Evolutionary conservation across 1,139 yeast species (phyloP).

Genomic region (Lodderomyces pseudojiufengensis): DNA sequence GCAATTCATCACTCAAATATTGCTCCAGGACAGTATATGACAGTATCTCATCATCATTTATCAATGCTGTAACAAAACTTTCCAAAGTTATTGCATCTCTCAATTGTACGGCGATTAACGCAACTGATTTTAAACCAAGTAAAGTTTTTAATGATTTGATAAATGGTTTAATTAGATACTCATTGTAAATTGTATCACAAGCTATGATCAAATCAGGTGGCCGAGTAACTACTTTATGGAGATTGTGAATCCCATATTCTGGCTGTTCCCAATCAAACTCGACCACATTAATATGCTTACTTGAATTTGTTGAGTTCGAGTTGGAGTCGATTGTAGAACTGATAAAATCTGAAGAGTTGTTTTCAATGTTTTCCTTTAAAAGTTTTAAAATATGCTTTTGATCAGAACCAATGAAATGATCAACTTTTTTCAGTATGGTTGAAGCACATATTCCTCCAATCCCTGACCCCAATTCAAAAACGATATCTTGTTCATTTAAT

Average conservation of each 20-base stretch:
- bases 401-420: conserved; percentile 55
- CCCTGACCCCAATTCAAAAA: conserved; percentile 69
- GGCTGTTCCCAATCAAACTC: conserved; percentile 67
- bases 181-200: conserved; percentile 71
- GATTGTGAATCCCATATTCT: conserved; percentile 28
- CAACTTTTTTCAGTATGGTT: conserved; percentile 35
- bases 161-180: conserved; percentile 52
- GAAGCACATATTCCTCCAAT: conserved; percentile 54
- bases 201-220: conserved; percentile 52
- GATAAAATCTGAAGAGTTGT: conserved; percentile 24
- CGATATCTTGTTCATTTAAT: conserved; percentile 16
- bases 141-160: conserved; percentile 38
- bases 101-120: conserved; percentile 52
- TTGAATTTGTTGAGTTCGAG: neutral
- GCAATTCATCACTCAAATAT: conserved; percentile 26
- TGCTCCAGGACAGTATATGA: conserved; percentile 26
- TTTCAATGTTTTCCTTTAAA: conserved; percentile 40
- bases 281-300: conserved; percentile 26
- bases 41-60: conserved; percentile 16
- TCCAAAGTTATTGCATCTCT: conserved; percentile 54
- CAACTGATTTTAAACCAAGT: conserved; percentile 30
- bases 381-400: conserved; percentile 56
- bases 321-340: conserved; percentile 2
- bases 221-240: conserved; percentile 11
- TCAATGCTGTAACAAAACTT: conserved; percentile 33